These are phyloP conservation scores for Adansonia madagascariensis DNA, from an alignment of 441 rosid genomes.

Conservation along the genomic window DNA sequence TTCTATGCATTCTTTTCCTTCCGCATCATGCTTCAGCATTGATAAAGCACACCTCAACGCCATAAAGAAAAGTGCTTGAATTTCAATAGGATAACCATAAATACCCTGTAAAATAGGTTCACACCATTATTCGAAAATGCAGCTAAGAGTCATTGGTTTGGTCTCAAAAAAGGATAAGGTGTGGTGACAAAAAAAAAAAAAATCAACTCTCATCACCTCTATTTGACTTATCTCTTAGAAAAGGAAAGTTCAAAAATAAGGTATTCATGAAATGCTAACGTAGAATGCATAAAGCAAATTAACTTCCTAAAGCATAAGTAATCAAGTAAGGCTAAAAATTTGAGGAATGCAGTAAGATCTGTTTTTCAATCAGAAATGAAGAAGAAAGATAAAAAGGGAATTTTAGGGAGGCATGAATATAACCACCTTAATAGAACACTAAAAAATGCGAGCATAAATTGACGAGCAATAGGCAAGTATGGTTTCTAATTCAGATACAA, in stretches of 20 bases:
- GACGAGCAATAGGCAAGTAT: background rate
- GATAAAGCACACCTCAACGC: conserved; percentile 72
- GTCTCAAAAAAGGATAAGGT: background rate
- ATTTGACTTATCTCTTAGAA: background rate
- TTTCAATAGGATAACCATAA: conserved; percentile 93
- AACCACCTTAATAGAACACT: background rate
- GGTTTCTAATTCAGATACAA: background rate
- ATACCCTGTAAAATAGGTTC: conserved; percentile 60
- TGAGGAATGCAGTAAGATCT: background rate
- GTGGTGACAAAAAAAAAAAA: background rate
- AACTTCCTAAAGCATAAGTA: background rate
- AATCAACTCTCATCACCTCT: background rate
- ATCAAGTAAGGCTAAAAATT: background rate
- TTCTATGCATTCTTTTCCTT: conserved; percentile 80
- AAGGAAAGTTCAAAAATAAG: background rate
- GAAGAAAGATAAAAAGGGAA: background rate
- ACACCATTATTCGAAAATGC: background rate
- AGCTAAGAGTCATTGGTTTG: background rate
- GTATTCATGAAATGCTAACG: background rate
- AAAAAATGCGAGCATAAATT: background rate
- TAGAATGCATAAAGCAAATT: background rate
- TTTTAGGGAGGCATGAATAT: background rate
- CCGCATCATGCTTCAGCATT: conserved; percentile 78
- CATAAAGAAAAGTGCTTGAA: conserved; percentile 92
- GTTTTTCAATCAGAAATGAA: background rate